Conservation (phyloP, 495 filamentous ascomycete genomes). For the Aspergillus funiculosus region DNA sequence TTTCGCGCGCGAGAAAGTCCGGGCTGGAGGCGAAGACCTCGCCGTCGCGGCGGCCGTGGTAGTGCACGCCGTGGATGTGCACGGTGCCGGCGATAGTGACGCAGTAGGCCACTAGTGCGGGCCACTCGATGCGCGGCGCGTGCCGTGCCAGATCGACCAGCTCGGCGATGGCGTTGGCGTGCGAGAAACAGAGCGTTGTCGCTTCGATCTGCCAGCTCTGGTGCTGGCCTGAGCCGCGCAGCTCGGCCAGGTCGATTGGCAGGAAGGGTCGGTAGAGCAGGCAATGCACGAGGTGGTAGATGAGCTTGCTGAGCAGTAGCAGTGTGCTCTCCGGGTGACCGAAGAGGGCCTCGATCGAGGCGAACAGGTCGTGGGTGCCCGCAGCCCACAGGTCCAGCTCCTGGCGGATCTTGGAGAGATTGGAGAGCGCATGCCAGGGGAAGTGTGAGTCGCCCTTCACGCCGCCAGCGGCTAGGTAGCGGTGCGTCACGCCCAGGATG, state of each 20-base stretch:
- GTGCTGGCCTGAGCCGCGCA: constrained; percentile 72
- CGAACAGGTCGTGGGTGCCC: constrained; percentile 72
- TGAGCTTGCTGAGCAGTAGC: constrained; percentile 72
- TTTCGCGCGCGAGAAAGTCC: constrained; percentile 68
- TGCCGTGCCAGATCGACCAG: constrained; percentile 68
- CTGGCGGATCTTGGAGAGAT: constrained; percentile 76
- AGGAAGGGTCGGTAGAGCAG: constrained; percentile 80
- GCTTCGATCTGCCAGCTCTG: constrained; percentile 89
- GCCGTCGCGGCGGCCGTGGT: constrained; percentile 54
- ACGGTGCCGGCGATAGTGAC: constrained; percentile 78
- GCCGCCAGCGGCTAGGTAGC: constrained; percentile 76
- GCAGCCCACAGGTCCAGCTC: constrained; percentile 81
- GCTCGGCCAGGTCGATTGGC: constrained; percentile 72
- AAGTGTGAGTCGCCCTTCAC: constrained; percentile 86
- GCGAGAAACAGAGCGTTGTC: constrained; percentile 78
- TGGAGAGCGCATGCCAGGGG: constrained; percentile 80
- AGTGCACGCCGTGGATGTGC: constrained; percentile 78
- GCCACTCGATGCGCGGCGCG: constrained; percentile 67
- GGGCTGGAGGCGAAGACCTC: constrained; percentile 60
- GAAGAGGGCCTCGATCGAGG: constrained; percentile 66
- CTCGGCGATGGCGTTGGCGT: constrained; percentile 81
- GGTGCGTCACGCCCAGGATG: constrained; percentile 75
- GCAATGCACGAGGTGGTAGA: constrained; percentile 80
- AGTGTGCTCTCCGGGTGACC: constrained; percentile 71
- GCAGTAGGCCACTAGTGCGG: constrained; percentile 75